A percentile compares a stretch with the other conserved stretches of the same genome.
These are phyloP conservation scores for Macrolepiota albuminosa DNA, from an alignment of 768 basidiomycete genomes.

Conservation along the genomic window DNA sequence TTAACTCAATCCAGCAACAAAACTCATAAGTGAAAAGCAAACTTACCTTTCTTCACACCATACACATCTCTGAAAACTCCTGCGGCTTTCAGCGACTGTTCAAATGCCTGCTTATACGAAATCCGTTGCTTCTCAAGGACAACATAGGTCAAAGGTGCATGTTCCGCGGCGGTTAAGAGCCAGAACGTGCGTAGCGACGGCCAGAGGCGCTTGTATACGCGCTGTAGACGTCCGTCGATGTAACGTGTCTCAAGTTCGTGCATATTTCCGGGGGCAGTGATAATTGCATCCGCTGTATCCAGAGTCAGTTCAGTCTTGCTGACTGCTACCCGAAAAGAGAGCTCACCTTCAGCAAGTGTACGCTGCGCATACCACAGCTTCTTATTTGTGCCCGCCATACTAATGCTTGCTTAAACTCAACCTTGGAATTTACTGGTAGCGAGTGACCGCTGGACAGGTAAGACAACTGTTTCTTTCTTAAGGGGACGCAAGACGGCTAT, in stretches of 20 bases:
- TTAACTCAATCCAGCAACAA: background rate
- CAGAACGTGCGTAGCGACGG: conserved; percentile 47
- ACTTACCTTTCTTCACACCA: conserved; percentile 41
- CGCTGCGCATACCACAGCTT: conserved; percentile 12
- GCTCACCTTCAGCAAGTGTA: conserved; percentile 9
- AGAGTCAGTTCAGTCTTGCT: background rate
- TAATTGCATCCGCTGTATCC: conserved; percentile 27
- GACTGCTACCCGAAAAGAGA: background rate
- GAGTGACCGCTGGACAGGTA: background rate
- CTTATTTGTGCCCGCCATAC: conserved; percentile 1
- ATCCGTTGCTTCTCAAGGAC: conserved; percentile 45
- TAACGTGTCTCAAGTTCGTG: conserved; percentile 39
- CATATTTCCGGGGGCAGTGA: conserved; percentile 33
- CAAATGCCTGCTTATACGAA: conserved; percentile 36
- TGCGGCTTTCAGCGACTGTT: conserved; percentile 31
- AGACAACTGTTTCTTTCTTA: background rate
- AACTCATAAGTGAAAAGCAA: background rate
- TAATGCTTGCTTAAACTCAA: background rate
- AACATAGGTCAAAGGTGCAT: conserved; percentile 37
- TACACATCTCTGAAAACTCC: conserved; percentile 35
- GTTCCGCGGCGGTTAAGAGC: conserved; percentile 30
- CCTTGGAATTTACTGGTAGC: background rate
- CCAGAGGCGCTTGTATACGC: conserved; percentile 50
- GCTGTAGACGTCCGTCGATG: conserved; percentile 40
- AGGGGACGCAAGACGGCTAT: background rate